Evolutionary conservation across 148 eudicot species (phyloP), one percentile per base, ranked within the genome.

Genomic region (Heliamphora exappendiculata): DNA sequence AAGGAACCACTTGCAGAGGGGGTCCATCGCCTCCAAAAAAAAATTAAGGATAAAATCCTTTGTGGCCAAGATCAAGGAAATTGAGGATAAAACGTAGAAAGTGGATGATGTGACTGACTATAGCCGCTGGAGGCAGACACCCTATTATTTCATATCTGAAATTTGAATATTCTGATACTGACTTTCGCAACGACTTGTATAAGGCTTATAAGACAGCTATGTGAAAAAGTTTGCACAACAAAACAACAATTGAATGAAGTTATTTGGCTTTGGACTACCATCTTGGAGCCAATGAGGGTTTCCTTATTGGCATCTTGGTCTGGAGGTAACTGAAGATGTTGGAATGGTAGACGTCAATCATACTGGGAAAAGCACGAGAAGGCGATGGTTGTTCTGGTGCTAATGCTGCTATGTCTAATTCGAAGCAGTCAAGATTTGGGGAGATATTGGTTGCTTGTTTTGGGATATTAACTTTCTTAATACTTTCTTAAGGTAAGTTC

Each of bases 241-340:
- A 91, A 95, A 86, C 97, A 92, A 75, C 97, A 95, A 69, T 76
- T 86, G 31, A 91, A 85, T 81, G 91, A 90, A 85, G 94, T 89
- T 34, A 86, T 88, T 86, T 89, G 84, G 82, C 91, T 95, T 42
- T 95, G 97, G 97, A 89, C 88, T 57, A 74, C 87, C 33, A 92
- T 95, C 68, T 76, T 95, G 86, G 97, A 92, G 86, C 96, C 91
- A 33, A 81, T 95, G 86, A 77, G 77, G 92, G 89, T 60, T 89
- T 58, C 76, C 84, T 45, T 83, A 78, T 76, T 84, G 86, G 33
- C 78, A 81, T 45, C 86, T 28, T 69, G 70, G 76, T 76, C 62
- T 80, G 29, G 86, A 85, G 31, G 72, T 64, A 83, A 63, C 74
- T 68, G 93, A 89, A 66, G 89, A 87, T 77, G 85, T 72, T 68